Percentiles rank a stretch among this genome's conserved stretches.
These are phyloP conservation scores for Lasiosphaeria hispida DNA, from an alignment of 495 filamentous ascomycete genomes.

Conservation along the genomic window DNA sequence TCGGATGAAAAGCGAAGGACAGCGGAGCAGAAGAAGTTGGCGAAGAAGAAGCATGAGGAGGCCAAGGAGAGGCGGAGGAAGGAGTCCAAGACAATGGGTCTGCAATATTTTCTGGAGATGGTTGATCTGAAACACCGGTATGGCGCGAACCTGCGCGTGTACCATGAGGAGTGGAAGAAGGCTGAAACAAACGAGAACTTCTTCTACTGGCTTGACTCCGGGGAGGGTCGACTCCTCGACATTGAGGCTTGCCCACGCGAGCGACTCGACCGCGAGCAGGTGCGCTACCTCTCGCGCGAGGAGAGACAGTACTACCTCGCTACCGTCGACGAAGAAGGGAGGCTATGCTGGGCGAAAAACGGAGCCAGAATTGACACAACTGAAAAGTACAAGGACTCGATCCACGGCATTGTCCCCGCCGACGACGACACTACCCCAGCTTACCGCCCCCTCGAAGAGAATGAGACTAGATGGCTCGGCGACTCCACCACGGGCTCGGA, in stretches of 20 bases:
- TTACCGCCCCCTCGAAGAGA: conserved; percentile 30
- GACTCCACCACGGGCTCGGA: conserved; percentile 21
- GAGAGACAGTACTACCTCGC: conserved; percentile 73
- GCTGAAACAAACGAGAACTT: conserved; percentile 79
- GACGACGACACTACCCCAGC: conserved; percentile 61
- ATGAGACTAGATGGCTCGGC: conserved; percentile 21
- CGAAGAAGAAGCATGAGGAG: conserved; percentile 40
- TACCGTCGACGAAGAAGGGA: conserved; percentile 62
- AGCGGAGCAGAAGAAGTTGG: conserved; percentile 35
- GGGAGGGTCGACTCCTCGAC: conserved; percentile 61
- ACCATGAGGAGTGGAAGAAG: conserved; percentile 81
- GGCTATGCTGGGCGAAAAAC: conserved; percentile 79
- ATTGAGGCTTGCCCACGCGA: conserved; percentile 61
- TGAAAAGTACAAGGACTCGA: conserved; percentile 71
- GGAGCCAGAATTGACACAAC: conserved; percentile 71
- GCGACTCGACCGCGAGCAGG: conserved; percentile 63
- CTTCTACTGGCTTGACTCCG: conserved; percentile 94
- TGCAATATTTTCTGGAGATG: conserved; percentile 92
- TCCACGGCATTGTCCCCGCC: conserved; percentile 69
- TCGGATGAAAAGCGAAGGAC: conserved; percentile 34
- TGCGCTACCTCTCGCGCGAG: conserved; percentile 70
- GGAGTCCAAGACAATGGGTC: conserved; percentile 74
- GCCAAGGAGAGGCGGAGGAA: conserved; percentile 48
- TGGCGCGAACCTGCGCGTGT: conserved; percentile 77
- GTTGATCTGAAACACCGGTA: conserved; percentile 88